A percentile compares a stretch with the other conserved stretches of the same genome.
Conservation (phyloP, 257 asterid species). For the Solanum arcanum region DNA sequence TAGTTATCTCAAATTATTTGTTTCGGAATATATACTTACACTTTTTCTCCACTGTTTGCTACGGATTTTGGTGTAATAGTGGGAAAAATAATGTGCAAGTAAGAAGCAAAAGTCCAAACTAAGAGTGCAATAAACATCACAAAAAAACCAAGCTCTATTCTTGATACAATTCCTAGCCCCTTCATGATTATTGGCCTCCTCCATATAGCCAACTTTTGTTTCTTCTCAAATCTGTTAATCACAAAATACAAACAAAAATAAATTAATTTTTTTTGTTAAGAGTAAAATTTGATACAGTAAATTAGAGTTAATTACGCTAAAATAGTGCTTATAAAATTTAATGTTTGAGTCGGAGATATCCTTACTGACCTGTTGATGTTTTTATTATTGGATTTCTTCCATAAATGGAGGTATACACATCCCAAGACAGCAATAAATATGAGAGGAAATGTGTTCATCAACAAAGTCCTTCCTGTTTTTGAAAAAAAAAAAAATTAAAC, state of each 20-base stretch:
- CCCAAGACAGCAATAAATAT: slow-evolving; percentile 59
- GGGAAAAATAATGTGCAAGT: slow-evolving; percentile 24
- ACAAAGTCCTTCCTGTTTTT: slow-evolving; percentile 35
- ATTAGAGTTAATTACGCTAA: too few relatives aligned
- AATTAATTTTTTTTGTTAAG: too few relatives aligned
- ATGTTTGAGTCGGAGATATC: too few relatives aligned
- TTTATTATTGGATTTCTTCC: slow-evolving; percentile 16
- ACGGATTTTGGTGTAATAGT: slow-evolving; percentile 43
- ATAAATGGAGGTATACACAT: slow-evolving; percentile 60
- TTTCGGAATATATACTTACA: slow-evolving; percentile 23
- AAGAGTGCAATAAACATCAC: slow-evolving; percentile 74
- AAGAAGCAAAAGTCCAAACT: slow-evolving; percentile 44
- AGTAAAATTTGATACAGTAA: too few relatives aligned
- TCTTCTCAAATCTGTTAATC: slow-evolving; percentile 17
- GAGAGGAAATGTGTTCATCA: slow-evolving; percentile 49
- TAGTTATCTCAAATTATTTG: background rate
- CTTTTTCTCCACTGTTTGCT: slow-evolving; percentile 32
- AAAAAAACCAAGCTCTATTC: slow-evolving; percentile 53
- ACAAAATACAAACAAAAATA: background rate
- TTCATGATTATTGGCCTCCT: slow-evolving; percentile 54
- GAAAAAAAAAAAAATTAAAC: background rate
- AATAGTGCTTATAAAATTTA: too few relatives aligned
- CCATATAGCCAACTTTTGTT: slow-evolving; percentile 32
- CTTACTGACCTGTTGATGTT: slow-evolving; percentile 18
- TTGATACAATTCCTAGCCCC: slow-evolving; percentile 73